A percentile compares a stretch with the other conserved stretches of the same genome.
phyloP scores from a whole-genome alignment of 371 early-diverging fungal genomes.

The Mucor circinelloides region DNA sequence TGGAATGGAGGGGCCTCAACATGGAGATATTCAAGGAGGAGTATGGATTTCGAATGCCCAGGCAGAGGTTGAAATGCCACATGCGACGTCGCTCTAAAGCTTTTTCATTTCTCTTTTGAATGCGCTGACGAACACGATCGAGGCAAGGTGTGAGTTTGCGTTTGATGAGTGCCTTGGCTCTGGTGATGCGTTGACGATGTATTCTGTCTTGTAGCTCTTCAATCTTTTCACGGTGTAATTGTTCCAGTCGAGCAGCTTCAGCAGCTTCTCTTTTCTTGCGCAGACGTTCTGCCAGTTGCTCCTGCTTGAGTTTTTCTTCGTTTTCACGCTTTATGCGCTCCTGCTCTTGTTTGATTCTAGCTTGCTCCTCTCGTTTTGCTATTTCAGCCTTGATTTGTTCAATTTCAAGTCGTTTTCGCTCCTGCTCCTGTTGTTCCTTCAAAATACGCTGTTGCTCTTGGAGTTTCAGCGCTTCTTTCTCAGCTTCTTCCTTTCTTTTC shows the following conservation, averaged over 20 bases:
- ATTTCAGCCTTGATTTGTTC: background rate
- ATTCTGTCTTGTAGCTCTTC: constrained; percentile 2
- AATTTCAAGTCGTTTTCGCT: background rate
- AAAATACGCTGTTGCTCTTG: background rate
- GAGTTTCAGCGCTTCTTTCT: background rate
- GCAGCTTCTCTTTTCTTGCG: constrained; percentile 8
- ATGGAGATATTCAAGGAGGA: background rate
- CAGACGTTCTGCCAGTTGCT: constrained; percentile 10
- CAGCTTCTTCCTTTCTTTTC: constrained; percentile 5
- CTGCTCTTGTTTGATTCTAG: background rate
- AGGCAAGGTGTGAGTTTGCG: constrained; percentile 2
- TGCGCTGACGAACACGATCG: constrained; percentile 11
- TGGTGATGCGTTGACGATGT: constrained; percentile 3
- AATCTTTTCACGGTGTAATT: constrained; percentile 7
- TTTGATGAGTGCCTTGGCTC: background rate
- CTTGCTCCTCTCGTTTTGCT: background rate
- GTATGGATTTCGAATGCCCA: constrained; percentile 4
- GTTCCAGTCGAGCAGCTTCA: constrained; percentile 1
- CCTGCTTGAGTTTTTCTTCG: background rate
- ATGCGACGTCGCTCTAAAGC: constrained; percentile 2
- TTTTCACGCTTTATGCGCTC: constrained; percentile 6
- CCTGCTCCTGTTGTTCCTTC: background rate
- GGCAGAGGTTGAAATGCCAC: constrained; percentile 10
- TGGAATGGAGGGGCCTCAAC: background rate
- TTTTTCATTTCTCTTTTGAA: constrained; percentile 9